These are phyloP conservation scores for Cladophialophora chaetospira DNA, from an alignment of 2,329 filamentous ascomycete species.

Conservation along the genomic window DNA sequence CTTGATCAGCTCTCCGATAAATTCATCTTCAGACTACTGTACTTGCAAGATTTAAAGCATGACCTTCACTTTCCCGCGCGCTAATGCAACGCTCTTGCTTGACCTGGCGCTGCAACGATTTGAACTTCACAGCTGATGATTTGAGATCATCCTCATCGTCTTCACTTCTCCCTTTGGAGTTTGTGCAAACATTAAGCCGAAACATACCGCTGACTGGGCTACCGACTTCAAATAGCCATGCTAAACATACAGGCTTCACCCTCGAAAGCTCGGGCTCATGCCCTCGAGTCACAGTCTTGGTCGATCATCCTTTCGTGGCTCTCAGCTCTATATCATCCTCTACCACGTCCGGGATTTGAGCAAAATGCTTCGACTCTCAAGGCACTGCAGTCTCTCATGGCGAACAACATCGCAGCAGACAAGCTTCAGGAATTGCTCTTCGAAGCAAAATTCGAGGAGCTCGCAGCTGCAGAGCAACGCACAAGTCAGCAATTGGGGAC, in stretches of 20 bases:
- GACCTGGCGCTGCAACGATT: too few relatives aligned
- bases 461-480: not conserved
- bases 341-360: constrained; percentile 72
- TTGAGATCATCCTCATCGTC: too few relatives aligned
- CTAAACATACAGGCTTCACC: constrained; percentile 59
- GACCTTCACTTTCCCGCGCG: too few relatives aligned
- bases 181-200: too few relatives aligned
- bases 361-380: constrained; percentile 73
- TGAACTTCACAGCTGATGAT: too few relatives aligned
- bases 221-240: too few relatives aligned
- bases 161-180: too few relatives aligned
- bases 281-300: constrained; percentile 87
- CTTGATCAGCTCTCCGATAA: too few relatives aligned
- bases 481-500: not conserved
- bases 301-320: constrained; percentile 85
- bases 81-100: too few relatives aligned
- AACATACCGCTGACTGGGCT: too few relatives aligned
- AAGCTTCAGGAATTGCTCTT: constrained; percentile 48
- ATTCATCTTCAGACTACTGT: too few relatives aligned
- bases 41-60: too few relatives aligned
- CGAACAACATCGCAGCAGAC: constrained; percentile 29
- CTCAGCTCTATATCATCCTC: constrained; percentile 65
- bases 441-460: constrained; percentile 13
- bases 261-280: constrained; percentile 70
- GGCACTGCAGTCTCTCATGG: constrained; percentile 31